Evolutionary conservation across 169 alveolate genomes (phyloP), one percentile per base, ranked within the genome.

Genomic region (Eimeria sp.): DNA sequence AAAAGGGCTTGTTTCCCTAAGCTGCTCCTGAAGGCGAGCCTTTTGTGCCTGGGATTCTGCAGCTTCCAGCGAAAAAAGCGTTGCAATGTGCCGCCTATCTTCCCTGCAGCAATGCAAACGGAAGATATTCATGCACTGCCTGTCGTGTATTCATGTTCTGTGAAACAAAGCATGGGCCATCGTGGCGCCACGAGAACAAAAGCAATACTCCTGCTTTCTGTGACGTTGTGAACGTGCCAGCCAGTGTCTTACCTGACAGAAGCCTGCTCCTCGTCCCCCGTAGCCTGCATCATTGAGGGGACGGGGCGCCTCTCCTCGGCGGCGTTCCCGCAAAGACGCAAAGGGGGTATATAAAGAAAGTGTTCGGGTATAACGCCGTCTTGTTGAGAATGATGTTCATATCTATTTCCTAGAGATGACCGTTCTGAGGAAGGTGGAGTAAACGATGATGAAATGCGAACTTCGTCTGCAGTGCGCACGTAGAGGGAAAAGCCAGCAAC

Each of bases 21-120:
- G 92, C 78, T 84, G 92, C 92, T 84, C 92, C 80, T 84, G 92
- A 27, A 84, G 92, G 10, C 92, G 92, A 14, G 92, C 49, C 30
- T 84, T 84, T 47, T 84, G 92, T 22, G 92, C 92, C 5, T 57
- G 61, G 13, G 92, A 84, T 43, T 57, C 92, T 40, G 92, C 92
- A 30, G 92, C 92, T 30, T 84, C 92, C 78, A 84, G 61, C 57
- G 92, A 84, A 47, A 84, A 84, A 11, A 84, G 80, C 30, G 92
- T 84, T 10, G 92, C 92, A 6, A 84, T 84, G 45, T 84, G 92
- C 22, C 92, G 92, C 25, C 92, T 51, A 40, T 84, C 92, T 30
- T 54, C 92, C 80, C 92, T 84, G 70, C 7, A 47, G 47, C 10
- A 30, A 58, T 43, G 22, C 34, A 27, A 67, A 65, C 3, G 30